Base-by-base conservation (phyloP, 139 green algal genomes). In the Eudorina sp. region DNA sequence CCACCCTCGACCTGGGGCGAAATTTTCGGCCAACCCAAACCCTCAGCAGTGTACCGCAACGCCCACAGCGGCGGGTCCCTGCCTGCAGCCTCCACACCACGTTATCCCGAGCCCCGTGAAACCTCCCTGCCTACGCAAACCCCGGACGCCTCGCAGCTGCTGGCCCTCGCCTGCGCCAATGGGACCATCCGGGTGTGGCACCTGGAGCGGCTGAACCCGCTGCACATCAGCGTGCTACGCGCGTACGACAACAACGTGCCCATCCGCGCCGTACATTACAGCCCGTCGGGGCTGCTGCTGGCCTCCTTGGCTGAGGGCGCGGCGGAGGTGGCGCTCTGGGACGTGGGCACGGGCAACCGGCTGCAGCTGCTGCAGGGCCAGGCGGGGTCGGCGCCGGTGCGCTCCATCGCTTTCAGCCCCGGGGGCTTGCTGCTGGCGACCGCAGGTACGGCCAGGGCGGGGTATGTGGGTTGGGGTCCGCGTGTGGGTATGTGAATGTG, bases 91-190 rank as follows among this genome's bases (percentile, higher is more conserved):
- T n/a, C n/a, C n/a, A n/a, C n/a, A n/a, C n/a, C n/a, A n/a, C n/a
- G n/a, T n/a, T n/a, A n/a, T n/a, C n/a, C n/a, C n/a, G n/a, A n/a
- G n/a, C n/a, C n/a, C n/a, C n/a, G n/a, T n/a, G n/a, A n/a, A n/a
- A n/a, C n/a, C n/a, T n/a, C n/a, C n/a, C n/a, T n/a, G n/a, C n/a
- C n/a, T n/a, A n/a, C n/a, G n/a, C n/a, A n/a, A n/a, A n/a, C n/a
- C n/a, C n/a, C n/a, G n/a, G n/a, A n/a, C n/a, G n/a, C 53, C 34
- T 21, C 19, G 19, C 78, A 86, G 80, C n/a, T 77, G 2, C 66
- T 88, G 46, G 82, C 82, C 1, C 82, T 88, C 4, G 82, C 60
- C 8, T 88, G 66, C 40, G 66, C 66, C 46, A 88, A 88, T 34
- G 82, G 82, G 46, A 72, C 46, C 11, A 53, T 80, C 34, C 66